A percentile compares a stretch with the other conserved stretches of the same genome.
These are phyloP conservation scores for Apium graveolens DNA, from an alignment of 129 eudicot species.

Conservation along the genomic window DNA sequence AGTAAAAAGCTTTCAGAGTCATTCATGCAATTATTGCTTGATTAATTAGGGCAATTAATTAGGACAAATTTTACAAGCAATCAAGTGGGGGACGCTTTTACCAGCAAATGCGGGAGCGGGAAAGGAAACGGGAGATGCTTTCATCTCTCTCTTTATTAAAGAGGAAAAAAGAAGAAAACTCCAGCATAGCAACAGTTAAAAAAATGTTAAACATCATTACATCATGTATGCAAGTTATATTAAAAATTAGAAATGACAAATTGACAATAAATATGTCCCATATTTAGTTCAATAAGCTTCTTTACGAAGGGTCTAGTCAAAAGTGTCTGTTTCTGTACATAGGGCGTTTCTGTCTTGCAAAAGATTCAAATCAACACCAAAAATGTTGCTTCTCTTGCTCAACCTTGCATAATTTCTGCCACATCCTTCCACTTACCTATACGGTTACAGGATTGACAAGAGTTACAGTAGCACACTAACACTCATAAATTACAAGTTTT, in stretches of 20 bases:
- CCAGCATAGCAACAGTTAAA: neutral
- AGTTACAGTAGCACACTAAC: neutral
- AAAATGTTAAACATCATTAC: too few relatives aligned
- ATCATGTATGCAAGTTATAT: too few relatives aligned
- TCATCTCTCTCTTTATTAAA: too few relatives aligned
- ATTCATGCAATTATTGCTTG: too few relatives aligned
- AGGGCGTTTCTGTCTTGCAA: neutral
- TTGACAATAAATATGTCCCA: too few relatives aligned
- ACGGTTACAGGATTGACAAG: neutral
- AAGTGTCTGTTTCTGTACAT: too few relatives aligned
- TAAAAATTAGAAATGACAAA: too few relatives aligned
- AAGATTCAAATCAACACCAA: neutral
- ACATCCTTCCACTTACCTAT: neutral
- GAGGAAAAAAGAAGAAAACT: neutral
- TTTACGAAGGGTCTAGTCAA: neutral
- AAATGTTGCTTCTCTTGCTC: neutral
- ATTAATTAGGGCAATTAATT: too few relatives aligned
- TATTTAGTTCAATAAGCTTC: too few relatives aligned
- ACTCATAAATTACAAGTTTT: neutral
- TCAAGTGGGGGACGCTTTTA: neutral
- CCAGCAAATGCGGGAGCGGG: neutral
- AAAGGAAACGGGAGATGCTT: neutral
- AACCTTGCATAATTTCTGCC: neutral
- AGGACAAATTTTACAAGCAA: neutral
- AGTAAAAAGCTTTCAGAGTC: too few relatives aligned